Base-by-base conservation (phyloP, 345 rosid species). In the Barbarea vulgaris region DNA sequence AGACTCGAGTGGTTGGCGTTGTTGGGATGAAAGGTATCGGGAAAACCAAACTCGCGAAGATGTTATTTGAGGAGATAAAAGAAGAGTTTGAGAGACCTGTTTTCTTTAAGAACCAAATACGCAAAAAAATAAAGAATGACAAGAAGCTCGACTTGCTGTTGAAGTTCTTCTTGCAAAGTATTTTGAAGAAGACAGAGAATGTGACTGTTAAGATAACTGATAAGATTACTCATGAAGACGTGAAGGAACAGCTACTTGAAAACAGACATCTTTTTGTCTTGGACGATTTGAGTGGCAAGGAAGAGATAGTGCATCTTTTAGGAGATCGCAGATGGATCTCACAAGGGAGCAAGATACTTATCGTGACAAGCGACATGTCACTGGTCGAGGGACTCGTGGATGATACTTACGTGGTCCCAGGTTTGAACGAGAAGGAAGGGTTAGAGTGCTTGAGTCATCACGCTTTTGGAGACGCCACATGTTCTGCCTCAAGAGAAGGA, bases 381-480 rank as follows among this genome's bases (percentile, higher is more conserved):
- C n/a, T n/a, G n/a, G n/a, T n/a, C n/a, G n/a, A n/a, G 14, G 74
- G 52, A 18, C 53, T 55, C 0, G 74, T 69, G 4, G 51, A 44
- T 18, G 64, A 69, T 69, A 69, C 41, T 27, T 56, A 69, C 18
- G 31, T 70, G 4, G 74, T 70, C 42, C 65, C 74, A 8, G 41
- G 54, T 6, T 66, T 81, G 42, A 22, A 48, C 10, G 52, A 67
- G 25, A 18, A 0, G 18, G 73, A 77, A 13, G 71, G 77, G 14
- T 14, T 78, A 7, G 30, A 53, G 11, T 75, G 77, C 4, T 66
- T 81, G 24, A 1, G 18, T 48, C 12, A 21, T 5, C 21, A 63
- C 9, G 80, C 75, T 14, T 78, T 80, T 8, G 50, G 14, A 7
- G 33, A 9, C 59, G 7, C 62, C 62, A 8, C 3, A 55, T 2